These are phyloP conservation scores for Casuarina glauca DNA, from an alignment of 306 rosid species.

Conservation along the genomic window DNA sequence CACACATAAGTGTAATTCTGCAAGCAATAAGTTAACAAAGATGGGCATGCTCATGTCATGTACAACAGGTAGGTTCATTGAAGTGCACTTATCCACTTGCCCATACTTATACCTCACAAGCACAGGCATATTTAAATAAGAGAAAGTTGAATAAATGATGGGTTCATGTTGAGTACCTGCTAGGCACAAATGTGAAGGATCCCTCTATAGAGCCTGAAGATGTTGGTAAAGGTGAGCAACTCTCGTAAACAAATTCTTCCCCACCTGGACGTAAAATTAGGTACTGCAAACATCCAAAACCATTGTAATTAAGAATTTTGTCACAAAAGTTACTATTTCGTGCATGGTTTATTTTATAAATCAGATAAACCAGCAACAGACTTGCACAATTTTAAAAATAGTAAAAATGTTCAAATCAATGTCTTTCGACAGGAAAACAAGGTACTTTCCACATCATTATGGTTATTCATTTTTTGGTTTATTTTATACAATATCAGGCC, in stretches of 20 bases:
- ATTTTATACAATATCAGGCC: background rate
- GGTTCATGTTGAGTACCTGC: constrained; percentile 54
- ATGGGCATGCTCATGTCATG: background rate
- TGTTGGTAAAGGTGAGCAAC: constrained; percentile 52
- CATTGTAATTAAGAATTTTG: constrained; percentile 5
- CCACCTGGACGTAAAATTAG: constrained; percentile 70
- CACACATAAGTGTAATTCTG: background rate
- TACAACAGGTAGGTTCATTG: background rate
- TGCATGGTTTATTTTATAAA: background rate
- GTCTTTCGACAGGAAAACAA: background rate
- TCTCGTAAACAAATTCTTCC: constrained; percentile 77
- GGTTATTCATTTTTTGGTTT: background rate
- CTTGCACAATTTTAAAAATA: background rate
- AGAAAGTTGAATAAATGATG: background rate
- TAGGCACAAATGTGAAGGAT: constrained; percentile 82
- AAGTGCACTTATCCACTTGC: background rate
- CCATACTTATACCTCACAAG: background rate
- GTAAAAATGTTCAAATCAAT: background rate
- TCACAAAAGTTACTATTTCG: background rate
- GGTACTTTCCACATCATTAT: background rate
- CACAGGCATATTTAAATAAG: background rate
- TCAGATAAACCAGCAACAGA: background rate
- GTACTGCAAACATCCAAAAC: constrained; percentile 51
- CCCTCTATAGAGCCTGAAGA: constrained; percentile 79
- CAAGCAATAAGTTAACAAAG: background rate